These are phyloP conservation scores for Fraxinus xanthoxyloides DNA, from an alignment of 305 asterid genomes.

Conservation along the genomic window DNA sequence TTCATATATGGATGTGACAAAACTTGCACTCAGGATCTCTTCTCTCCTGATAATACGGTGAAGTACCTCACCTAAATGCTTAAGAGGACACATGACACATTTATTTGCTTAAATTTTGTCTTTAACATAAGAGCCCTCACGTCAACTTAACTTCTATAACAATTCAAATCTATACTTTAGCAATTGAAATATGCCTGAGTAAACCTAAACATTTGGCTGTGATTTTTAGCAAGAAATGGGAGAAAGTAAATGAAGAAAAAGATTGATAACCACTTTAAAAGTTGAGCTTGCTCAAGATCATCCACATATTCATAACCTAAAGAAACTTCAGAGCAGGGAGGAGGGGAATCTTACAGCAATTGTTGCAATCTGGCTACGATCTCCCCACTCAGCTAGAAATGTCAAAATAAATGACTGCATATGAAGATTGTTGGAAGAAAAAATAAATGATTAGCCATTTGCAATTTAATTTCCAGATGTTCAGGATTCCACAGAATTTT, in stretches of 20 bases:
- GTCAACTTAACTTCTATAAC: not conserved
- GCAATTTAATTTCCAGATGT: conserved; percentile 14
- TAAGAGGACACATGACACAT: not conserved
- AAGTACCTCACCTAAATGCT: not conserved
- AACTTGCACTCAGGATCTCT: not conserved
- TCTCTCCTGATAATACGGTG: not conserved
- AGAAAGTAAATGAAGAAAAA: not conserved
- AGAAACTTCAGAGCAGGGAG: conserved; percentile 1
- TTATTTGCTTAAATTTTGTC: not conserved
- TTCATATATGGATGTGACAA: not conserved
- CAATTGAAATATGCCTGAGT: not conserved
- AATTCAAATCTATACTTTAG: not conserved
- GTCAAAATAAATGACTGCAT: conserved; percentile 67
- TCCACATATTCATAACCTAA: not conserved
- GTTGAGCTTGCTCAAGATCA: not conserved
- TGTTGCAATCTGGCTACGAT: conserved; percentile 79
- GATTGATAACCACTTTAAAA: not conserved
- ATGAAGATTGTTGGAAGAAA: conserved; percentile 9
- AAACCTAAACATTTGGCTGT: not conserved
- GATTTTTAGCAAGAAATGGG: not conserved
- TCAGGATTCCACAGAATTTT: not conserved
- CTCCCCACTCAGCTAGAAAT: conserved; percentile 75
- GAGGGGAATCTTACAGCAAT: conserved; percentile 51
- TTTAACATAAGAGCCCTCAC: not conserved
- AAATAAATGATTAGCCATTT: not conserved